Conservation (phyloP, 208 protist species). For the Leishmania mexicana region DNA sequence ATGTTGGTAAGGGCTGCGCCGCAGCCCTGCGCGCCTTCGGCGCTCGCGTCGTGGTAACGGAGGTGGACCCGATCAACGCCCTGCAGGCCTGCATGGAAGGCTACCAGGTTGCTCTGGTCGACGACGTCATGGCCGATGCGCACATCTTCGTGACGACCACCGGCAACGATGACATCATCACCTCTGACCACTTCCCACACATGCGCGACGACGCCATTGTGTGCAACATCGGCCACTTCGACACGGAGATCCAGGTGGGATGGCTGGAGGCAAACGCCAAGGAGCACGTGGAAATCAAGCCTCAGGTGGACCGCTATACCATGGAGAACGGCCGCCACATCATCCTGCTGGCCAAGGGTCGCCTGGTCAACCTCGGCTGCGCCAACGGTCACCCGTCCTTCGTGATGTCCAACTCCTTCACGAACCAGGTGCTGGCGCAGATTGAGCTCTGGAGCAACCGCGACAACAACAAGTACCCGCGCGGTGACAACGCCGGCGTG, state of each 20-base stretch:
- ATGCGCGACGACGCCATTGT: conserved; percentile 99
- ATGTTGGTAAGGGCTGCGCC: conserved; percentile 99
- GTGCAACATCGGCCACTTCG: conserved; percentile 99
- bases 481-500: conserved; percentile 91
- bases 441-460: conserved; percentile 97
- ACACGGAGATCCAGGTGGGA: conserved; percentile 99
- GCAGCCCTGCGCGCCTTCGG: conserved; percentile 96
- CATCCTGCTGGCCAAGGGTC: conserved; percentile 96
- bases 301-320: conserved; percentile 98
- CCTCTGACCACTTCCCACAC: conserved; percentile 94
- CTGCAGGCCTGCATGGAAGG: conserved; percentile 99
- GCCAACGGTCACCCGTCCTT: conserved; percentile 99
- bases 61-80: conserved; percentile 99
- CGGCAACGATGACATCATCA: conserved; percentile 99
- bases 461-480: conserved; percentile 93
- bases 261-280: conserved; percentile 94
- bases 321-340: conserved; percentile 95
- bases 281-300: conserved; percentile 98
- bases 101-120: conserved; percentile 96
- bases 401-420: conserved; percentile 99
- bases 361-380: conserved; percentile 99
- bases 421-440: conserved; percentile 99
- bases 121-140: conserved; percentile 89
- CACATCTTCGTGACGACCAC: conserved; percentile 99
- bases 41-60: conserved; percentile 97